Conservation (phyloP, 495 filamentous ascomycete genomes). For the Neurospora sp. region DNA sequence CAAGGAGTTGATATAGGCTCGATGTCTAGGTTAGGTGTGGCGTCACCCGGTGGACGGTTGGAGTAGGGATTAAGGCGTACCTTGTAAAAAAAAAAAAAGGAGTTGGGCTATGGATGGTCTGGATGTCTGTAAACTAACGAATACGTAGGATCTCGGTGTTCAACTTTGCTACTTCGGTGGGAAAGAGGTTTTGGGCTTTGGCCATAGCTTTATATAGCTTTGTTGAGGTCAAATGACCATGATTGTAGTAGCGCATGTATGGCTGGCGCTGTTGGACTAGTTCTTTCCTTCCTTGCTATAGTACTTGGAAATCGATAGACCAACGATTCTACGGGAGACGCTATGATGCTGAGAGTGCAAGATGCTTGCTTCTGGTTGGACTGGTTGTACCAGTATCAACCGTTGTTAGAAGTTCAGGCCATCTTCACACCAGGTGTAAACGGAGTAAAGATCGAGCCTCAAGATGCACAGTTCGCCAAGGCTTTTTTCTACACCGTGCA, state of each 20-base stretch:
- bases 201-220: neutral
- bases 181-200: neutral
- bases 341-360: neutral
- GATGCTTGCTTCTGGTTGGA: neutral
- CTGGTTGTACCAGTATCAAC: neutral
- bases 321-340: neutral
- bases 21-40: neutral
- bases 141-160: neutral
- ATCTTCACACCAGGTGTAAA: neutral
- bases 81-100: neutral
- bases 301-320: neutral
- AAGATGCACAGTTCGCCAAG: neutral
- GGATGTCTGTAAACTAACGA: neutral
- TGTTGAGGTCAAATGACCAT: neutral
- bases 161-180: neutral
- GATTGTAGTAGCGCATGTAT: neutral
- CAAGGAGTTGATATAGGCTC: neutral
- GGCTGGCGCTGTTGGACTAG: neutral
- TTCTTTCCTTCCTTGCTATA: neutral
- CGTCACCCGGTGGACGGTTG: neutral
- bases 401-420: neutral
- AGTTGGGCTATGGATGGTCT: neutral
- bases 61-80: neutral
- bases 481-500: neutral
- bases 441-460: neutral